Base-by-base conservation (phyloP, 305 asterid species). In the Stenogyne calaminthoides region DNA sequence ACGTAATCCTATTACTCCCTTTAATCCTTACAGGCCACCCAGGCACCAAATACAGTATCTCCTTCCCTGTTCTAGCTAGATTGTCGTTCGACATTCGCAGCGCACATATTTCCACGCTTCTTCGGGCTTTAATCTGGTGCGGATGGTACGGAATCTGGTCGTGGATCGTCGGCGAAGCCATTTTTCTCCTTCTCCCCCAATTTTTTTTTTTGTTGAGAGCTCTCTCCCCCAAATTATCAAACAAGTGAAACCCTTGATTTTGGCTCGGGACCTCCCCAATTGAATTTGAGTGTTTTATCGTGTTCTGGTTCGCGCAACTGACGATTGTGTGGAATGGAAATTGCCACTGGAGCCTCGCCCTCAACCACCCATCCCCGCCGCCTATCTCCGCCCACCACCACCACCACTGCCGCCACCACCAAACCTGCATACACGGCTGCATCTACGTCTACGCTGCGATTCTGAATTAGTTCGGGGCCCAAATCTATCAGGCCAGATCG, bases 61-160 rank as follows among this genome's bases (percentile, higher is more conserved):
- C 98, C 0, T 94, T 89, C 77, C 98, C 98, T 0, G 97, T 94
- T 25, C 69, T 91, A 59, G 93, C 92, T 0, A 59, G 98, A 25
- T 87, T 97, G 0, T 87, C 93, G 0, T 91, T 94, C 57, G 97
- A 97, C 0, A 86, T 94, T 37, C 85, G 82, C 6, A 97, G 98
- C 0, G 97, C 98, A 1, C 95, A 91, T 62, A 80, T 94, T 37
- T 96, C 97, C 25, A 89, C 96, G 25, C 86, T 94, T 0, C 80
- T 91, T 3, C 64, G 98, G 57, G 96, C 98, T 0, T 27, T 89
- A 4, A 86, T 94, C 6, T 95, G 96, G 29, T 94, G 97, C 68
- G 97, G 98, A 0, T 94, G 98, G 98, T 94, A 94, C 37, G 98
- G 97, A 2, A 94, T 94, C 56, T 97, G 89, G 22, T 77, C 98